Evolutionary conservation across 148 eudicot genomes (phyloP).

Genomic region (Rhododendron simsii): DNA sequence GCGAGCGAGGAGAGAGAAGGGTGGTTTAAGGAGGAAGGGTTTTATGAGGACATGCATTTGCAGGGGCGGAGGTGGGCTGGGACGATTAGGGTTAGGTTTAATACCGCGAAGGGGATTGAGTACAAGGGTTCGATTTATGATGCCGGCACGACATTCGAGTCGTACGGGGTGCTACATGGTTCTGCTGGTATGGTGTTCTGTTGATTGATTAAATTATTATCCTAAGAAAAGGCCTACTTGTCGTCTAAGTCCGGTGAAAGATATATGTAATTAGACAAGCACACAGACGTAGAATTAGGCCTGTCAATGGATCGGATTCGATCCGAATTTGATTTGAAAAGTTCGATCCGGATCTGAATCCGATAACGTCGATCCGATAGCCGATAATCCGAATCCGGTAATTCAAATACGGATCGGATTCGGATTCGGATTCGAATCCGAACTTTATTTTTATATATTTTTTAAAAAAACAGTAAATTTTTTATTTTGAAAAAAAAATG

Average conservation of each 20-base stretch:
- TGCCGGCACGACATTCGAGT: conserved; percentile 76
- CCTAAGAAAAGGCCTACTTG: not conserved
- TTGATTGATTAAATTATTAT: not conserved
- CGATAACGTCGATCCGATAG: too few species aligned
- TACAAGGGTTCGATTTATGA: conserved; percentile 80
- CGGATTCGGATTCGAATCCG: too few species aligned
- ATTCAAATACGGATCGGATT: too few species aligned
- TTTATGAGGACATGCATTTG: conserved; percentile 69
- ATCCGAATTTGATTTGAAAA: too few species aligned
- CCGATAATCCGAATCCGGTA: too few species aligned
- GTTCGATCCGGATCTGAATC: too few species aligned
- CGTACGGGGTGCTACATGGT: conserved; percentile 91
- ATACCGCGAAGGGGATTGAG: conserved; percentile 52
- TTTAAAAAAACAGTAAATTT: too few species aligned
- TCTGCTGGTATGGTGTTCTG: conserved; percentile 59
- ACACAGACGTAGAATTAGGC: not conserved
- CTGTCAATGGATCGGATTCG: too few species aligned
- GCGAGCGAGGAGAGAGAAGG: conserved; percentile 83
- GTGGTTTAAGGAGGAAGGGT: conserved; percentile 70
- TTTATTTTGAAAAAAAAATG: too few species aligned
- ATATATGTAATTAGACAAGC: not conserved
- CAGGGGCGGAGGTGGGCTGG: conserved; percentile 97
- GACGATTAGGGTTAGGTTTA: conserved; percentile 43
- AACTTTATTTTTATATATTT: too few species aligned
- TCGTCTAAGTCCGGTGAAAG: not conserved